Evolutionary conservation across 371 early-diverging fungal species (phyloP), one percentile per base, ranked within the genome.

Genomic region (Mortierella sp.): DNA sequence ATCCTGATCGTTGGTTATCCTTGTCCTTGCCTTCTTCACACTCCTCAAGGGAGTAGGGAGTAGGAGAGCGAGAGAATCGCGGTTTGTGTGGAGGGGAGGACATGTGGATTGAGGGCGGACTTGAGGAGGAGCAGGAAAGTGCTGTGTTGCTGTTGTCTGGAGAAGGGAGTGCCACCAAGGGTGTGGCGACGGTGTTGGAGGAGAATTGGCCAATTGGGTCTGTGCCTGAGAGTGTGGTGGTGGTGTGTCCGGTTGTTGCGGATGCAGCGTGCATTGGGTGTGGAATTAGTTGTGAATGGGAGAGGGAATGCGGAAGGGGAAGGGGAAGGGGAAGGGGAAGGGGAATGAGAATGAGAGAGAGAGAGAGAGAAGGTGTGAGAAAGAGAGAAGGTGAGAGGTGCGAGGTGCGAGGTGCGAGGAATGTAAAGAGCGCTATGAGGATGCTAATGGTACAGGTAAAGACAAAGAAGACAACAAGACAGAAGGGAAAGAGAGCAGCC

Each of bases 31-130:
- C 42, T 5, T 38, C 42, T 5, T 38, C 42, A 38, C 1, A 38
- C 42, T 65, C 38, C 21, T 65, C 21, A 34, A 74, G 44, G 47
- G 28, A 16, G 60, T 45, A 57, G n/a, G 58, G 74, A 5, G 58
- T 55, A n/a, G 75, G 60, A 5, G 45, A 47, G 28, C 75, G 75
- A 9, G 75, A 28, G 34, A 60, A 44, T 52, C 73, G 34, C 31
- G 45, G 63, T 31, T 26, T 42, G 21, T 28, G 48, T 3, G 26
- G 24, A 34, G 75, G 47, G 28, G 60, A 45, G 31, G 75, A 74
- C 38, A 73, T 38, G 52, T 54, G 54, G 26, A 55, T 55, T 9
- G 65, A 65, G 38, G 38, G 9, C 16, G 42, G 19, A 65, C 9
- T 65, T 54, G 54, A 6, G 16, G 54, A 54, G 24, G 7, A 24